Conservation (phyloP, 1,139 yeast genomes). For the Yamadazyma triangularis region DNA sequence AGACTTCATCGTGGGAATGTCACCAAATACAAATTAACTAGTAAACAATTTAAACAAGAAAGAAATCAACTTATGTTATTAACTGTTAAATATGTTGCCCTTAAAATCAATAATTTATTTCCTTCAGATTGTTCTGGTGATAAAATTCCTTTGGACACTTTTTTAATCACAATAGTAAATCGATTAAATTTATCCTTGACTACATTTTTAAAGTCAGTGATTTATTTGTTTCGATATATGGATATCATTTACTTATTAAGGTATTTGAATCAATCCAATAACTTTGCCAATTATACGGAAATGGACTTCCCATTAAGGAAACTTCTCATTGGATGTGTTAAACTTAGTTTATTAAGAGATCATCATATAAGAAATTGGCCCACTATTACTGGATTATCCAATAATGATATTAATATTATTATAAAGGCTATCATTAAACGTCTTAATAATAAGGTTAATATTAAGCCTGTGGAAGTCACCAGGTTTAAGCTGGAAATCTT, state of each 20-base stretch:
- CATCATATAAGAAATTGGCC: conserved; percentile 28
- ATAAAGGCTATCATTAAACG: conserved; percentile 37
- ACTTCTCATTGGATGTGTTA: conserved; percentile 43
- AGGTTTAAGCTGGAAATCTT: conserved; percentile 39
- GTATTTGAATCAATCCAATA: conserved; percentile 46
- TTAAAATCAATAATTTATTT: conserved; percentile 42
- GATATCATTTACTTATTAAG: conserved; percentile 45
- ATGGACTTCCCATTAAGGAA: conserved; percentile 45
- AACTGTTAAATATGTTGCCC: conserved; percentile 41
- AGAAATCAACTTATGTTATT: conserved; percentile 38
- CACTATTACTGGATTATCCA: conserved; percentile 34
- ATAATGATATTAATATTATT: conserved; percentile 32
- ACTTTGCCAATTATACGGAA: conserved; percentile 38
- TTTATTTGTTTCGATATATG: conserved; percentile 46
- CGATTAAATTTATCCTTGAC: conserved; percentile 35
- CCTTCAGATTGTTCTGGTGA: conserved; percentile 35
- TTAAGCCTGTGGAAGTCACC: conserved; percentile 34
- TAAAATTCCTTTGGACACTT: conserved; percentile 41
- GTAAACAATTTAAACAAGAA: conserved; percentile 16
- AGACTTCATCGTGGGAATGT: background rate
- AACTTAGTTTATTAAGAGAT: conserved; percentile 33
- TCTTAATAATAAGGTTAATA: conserved; percentile 41
- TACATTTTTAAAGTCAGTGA: conserved; percentile 38
- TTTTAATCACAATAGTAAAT: conserved; percentile 34
- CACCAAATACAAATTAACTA: conserved; percentile 3